These are phyloP conservation scores for Kalmanozyma brasiliensis DNA, from an alignment of 1,284 basidiomycete species.

Conservation along the genomic window DNA sequence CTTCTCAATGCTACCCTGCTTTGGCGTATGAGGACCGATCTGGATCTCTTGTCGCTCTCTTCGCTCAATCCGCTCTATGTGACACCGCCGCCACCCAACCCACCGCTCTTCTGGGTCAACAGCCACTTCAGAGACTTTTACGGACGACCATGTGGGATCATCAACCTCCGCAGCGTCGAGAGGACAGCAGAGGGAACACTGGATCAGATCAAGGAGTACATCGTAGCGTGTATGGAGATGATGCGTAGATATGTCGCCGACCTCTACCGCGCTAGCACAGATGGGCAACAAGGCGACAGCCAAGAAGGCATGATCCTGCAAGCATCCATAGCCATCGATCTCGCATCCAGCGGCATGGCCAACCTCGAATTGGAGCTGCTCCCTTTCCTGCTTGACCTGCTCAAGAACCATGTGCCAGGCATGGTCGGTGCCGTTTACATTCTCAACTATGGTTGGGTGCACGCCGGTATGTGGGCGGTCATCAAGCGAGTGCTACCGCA, in stretches of 20 bases:
- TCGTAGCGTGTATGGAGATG: constrained; percentile 65
- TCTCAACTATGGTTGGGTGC: constrained; percentile 83
- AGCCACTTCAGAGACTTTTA: constrained; percentile 57
- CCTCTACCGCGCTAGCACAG: constrained; percentile 22
- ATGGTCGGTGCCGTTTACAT: constrained; percentile 74
- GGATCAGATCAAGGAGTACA: constrained; percentile 64
- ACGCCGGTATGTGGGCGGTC: constrained; percentile 80
- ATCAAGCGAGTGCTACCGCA: constrained; percentile 79
- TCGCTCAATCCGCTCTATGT: constrained; percentile 62
- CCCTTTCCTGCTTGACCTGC: constrained; percentile 63
- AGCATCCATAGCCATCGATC: constrained; percentile 56
- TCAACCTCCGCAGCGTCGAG: constrained; percentile 60
- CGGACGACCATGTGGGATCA: constrained; percentile 59
- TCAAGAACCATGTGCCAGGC: constrained; percentile 66
- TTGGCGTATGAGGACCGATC: constrained; percentile 60
- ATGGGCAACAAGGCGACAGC: constrained; percentile 8
- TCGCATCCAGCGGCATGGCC: constrained; percentile 55
- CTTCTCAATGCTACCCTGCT: constrained; percentile 46
- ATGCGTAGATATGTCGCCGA: constrained; percentile 58
- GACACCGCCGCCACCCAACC: constrained; percentile 41
- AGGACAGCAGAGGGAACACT: constrained; percentile 53
- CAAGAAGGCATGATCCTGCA: constrained; percentile 49
- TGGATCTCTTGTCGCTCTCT: constrained; percentile 50
- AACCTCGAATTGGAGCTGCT: constrained; percentile 65
- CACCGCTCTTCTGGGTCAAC: constrained; percentile 66